A percentile compares a stretch with the other conserved stretches of the same genome.
Conservation (phyloP, 257 asterid species). For the Solanum habrochaites region DNA sequence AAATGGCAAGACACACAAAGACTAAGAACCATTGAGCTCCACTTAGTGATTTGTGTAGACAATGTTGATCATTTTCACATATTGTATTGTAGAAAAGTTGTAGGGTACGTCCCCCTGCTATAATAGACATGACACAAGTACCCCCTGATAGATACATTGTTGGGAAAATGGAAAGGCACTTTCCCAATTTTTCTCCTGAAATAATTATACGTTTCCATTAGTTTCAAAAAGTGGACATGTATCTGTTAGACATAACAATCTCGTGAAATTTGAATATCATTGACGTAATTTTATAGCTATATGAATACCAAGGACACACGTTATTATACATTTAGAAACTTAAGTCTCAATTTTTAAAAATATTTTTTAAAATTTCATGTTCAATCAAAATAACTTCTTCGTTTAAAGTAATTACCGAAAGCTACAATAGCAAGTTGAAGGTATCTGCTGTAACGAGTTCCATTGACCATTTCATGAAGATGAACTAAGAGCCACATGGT, state of each 20-base stretch:
- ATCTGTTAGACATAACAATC: background rate
- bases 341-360: background rate
- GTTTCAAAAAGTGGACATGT: background rate
- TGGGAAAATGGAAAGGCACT: slow-evolving; percentile 48
- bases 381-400: background rate
- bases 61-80: slow-evolving; percentile 4
- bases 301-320: background rate
- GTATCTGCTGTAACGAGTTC: slow-evolving; percentile 58
- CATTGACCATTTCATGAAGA: slow-evolving; percentile 43
- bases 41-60: slow-evolving; percentile 9
- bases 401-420: slow-evolving; percentile 32
- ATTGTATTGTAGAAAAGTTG: slow-evolving; percentile 16
- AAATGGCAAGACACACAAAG: slow-evolving; percentile 38
- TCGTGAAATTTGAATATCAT: background rate
- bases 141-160: slow-evolving; percentile 59
- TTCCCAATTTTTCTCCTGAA: slow-evolving; percentile 55
- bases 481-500: slow-evolving; percentile 47
- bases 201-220: background rate
- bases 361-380: background rate
- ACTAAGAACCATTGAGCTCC: slow-evolving; percentile 50
- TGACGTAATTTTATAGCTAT: background rate
- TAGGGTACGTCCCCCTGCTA: slow-evolving; percentile 40
- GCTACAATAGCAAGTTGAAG: slow-evolving; percentile 41
- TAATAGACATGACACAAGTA: slow-evolving; percentile 38
- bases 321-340: background rate